Conservation (phyloP, 2,329 filamentous ascomycete species). For the Purpureocillium takamizusanense region DNA sequence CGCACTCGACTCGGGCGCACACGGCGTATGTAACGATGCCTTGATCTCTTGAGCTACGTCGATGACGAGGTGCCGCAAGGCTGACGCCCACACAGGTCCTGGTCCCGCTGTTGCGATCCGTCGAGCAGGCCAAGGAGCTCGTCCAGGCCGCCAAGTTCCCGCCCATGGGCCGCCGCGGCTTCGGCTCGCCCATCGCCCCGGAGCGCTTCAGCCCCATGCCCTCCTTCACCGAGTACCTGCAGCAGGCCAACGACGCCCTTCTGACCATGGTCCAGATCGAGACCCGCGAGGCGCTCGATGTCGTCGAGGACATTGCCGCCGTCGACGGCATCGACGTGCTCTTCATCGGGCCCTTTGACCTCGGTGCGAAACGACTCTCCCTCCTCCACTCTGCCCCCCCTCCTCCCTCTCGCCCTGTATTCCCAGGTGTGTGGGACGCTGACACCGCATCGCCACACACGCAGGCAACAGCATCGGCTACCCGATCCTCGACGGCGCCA, state of each 20-base stretch:
- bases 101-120: conserved; percentile 34
- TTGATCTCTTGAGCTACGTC: neutral
- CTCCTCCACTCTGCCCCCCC: too few relatives aligned
- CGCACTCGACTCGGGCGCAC: conserved; percentile 40
- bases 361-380: conserved; percentile 35
- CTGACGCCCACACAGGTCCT: conserved; percentile 26
- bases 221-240: conserved; percentile 37
- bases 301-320: conserved; percentile 52
- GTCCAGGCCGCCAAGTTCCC: conserved; percentile 42
- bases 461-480: conserved; percentile 50
- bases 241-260: conserved; percentile 40
- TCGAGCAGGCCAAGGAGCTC: conserved; percentile 33
- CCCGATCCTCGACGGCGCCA: conserved; percentile 51
- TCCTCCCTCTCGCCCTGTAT: neutral
- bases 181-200: conserved; percentile 37
- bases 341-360: conserved; percentile 58
- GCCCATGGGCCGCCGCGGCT: conserved; percentile 37
- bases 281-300: conserved; percentile 51
- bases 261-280: conserved; percentile 62
- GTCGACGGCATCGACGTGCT: conserved; percentile 52
- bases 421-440: neutral
- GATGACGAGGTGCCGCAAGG: neutral
- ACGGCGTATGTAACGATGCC: conserved; percentile 30
- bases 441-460: neutral
- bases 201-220: conserved; percentile 33